Conservation (phyloP, 108 stramenopile species). For the Schizochytrium sp. region DNA sequence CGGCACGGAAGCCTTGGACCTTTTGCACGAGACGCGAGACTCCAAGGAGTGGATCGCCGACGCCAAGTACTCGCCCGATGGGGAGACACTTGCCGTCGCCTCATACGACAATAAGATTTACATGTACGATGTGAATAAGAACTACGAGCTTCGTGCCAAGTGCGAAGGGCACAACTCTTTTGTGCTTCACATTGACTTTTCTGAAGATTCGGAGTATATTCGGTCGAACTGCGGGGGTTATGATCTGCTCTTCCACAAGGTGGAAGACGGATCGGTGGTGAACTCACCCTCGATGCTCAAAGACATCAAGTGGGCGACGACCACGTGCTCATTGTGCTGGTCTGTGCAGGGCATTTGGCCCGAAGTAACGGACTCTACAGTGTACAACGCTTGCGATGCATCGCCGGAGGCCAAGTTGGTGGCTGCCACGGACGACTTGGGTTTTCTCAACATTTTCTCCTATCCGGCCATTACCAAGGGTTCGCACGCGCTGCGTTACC, state of each 20-base stretch:
- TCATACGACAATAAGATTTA: slow-evolving; percentile 40
- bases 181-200: slow-evolving; percentile 47
- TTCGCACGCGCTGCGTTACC: background rate
- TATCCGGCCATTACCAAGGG: slow-evolving; percentile 22
- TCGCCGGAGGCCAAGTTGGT: slow-evolving; percentile 21
- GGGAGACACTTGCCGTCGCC: slow-evolving; percentile 40
- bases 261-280: slow-evolving; percentile 27
- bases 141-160: slow-evolving; percentile 31
- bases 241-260: slow-evolving; percentile 40
- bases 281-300: slow-evolving; percentile 29
- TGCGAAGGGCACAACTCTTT: slow-evolving; percentile 35
- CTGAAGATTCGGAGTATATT: slow-evolving; percentile 35
- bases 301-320: slow-evolving; percentile 43
- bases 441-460: slow-evolving; percentile 22
- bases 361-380: background rate
- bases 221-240: slow-evolving; percentile 38
- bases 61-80: slow-evolving; percentile 38
- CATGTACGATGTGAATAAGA: slow-evolving; percentile 33
- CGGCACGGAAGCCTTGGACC: slow-evolving; percentile 4
- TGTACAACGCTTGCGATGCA: slow-evolving; percentile 20
- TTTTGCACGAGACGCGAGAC: slow-evolving; percentile 39
- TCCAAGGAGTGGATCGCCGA: slow-evolving; percentile 38
- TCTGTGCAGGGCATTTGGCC: slow-evolving; percentile 35
- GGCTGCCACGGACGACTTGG: slow-evolving; percentile 35
- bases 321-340: slow-evolving; percentile 34